Evolutionary conservation across 768 basidiomycete genomes (phyloP), one percentile per base, ranked within the genome.

Genomic region (Lactifluus volemus): DNA sequence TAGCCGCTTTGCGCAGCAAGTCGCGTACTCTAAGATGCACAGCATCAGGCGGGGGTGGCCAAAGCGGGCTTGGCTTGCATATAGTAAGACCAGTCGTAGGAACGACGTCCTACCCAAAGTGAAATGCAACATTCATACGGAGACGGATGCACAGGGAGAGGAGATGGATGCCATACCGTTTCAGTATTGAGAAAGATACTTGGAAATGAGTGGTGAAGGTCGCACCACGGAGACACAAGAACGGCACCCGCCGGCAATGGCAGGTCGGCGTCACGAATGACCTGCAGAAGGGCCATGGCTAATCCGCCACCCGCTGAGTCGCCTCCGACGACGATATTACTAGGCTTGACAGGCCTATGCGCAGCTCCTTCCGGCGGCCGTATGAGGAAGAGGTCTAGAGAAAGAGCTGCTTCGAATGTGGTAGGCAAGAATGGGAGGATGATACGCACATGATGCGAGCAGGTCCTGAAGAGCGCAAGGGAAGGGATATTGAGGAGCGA

Each of bases 301-400:
- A 97, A 76, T 0, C 92, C 93, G 5, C 94, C 97, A 5, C 97
- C 97, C 0, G 96, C 94, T n/a, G 92, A 94, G 74, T 94, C 93
- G 4, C 97, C 97, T 0, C 86, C 86, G 17, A 98, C 75, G 12
- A 98, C 81, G 38, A 99, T 88, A 67, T 87, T 84, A 0, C 79
- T 78, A 0, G 96, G 93, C 47, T 87, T 79, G 7, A 99, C 84
- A 1, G 96, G 83, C 10, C 74, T 72, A 73, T 98, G 97, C 19
- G 81, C 76, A 5, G 90, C 84, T 2, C 77, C 88, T 4, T 82
- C 77, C 7, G 96, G 95, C 0, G 96, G 94, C n/a, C 79, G 76
- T 61, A 95, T 92, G n/a, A 99, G 78, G 73, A 87, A 99, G 4
- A 99, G 71, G 68, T 97, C 91, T 92, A 60, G 19, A 30, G 11